These are phyloP conservation scores for Cladophialophora immunda DNA, from an alignment of 2,329 filamentous ascomycete species.

Conservation along the genomic window DNA sequence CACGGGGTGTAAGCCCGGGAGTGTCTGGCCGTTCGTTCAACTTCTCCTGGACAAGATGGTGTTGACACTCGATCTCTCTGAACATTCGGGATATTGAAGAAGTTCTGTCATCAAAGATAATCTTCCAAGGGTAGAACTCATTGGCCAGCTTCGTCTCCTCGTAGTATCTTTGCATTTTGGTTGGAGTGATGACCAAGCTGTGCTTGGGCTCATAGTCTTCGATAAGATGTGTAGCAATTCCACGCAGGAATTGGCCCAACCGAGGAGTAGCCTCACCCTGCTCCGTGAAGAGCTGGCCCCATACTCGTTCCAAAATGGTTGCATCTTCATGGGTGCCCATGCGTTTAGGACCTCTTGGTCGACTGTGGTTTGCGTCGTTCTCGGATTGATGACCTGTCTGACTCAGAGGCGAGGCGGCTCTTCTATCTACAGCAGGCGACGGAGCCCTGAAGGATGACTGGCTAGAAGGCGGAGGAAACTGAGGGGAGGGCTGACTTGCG, in stretches of 20 bases:
- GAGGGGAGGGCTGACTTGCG: constrained; percentile 27
- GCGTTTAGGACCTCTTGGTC: constrained; percentile 48
- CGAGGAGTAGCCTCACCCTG: constrained; percentile 73
- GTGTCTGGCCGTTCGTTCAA: constrained; percentile 64
- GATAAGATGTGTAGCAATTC: constrained; percentile 77
- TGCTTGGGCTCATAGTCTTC: constrained; percentile 73
- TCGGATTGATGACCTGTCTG: constrained; percentile 48
- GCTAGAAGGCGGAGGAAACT: constrained; percentile 31
- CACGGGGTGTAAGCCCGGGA: constrained; percentile 72
- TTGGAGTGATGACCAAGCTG: constrained; percentile 76
- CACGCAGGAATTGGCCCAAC: constrained; percentile 74
- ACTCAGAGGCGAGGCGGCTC: constrained; percentile 48
- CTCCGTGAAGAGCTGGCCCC: constrained; percentile 77
- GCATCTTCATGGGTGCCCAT: constrained; percentile 57
- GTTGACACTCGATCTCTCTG: constrained; percentile 62
- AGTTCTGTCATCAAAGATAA: constrained; percentile 65
- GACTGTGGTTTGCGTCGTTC: constrained; percentile 39
- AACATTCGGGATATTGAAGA: constrained; percentile 68
- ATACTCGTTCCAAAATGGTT: constrained; percentile 74
- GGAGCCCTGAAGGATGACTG: constrained; percentile 40
- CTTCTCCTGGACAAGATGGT: constrained; percentile 70
- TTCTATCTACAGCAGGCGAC: constrained; percentile 41
- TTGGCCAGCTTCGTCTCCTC: constrained; percentile 68
- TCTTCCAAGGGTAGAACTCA: constrained; percentile 74
- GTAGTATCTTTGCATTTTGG: constrained; percentile 80